A percentile compares a stretch with the other conserved stretches of the same genome.
Evolutionary conservation across 352 stramenopile species (phyloP).

Genomic region (Peronosclerospora sorghi): DNA sequence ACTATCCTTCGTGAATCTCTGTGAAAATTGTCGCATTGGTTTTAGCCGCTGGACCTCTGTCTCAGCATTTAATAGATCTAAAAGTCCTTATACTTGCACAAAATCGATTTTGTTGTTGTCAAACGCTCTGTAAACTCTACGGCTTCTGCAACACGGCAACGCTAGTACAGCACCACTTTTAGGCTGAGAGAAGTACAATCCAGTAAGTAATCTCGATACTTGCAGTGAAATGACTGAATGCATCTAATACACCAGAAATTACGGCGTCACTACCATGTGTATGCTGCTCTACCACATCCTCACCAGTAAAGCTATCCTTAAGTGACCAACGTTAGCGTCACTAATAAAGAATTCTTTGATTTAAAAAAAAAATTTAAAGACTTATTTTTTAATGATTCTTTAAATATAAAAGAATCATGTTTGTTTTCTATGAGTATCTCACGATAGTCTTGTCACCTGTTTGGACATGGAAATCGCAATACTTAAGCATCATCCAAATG

Average conservation of each 20-base stretch:
- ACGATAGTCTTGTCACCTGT: slow-evolving; percentile 30
- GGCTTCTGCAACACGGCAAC: slow-evolving; percentile 83
- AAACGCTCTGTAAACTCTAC: slow-evolving; percentile 98
- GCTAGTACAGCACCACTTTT: slow-evolving; percentile 24
- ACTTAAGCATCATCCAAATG: slow-evolving; percentile 83
- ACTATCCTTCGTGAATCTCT: slow-evolving; percentile 87
- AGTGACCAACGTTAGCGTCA: background rate
- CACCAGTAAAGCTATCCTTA: slow-evolving; percentile 45
- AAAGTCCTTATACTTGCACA: slow-evolving; percentile 93
- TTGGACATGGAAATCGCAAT: slow-evolving; percentile 73
- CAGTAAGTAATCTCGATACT: background rate
- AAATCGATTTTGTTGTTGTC: slow-evolving; percentile 94
- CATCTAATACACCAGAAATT: slow-evolving; percentile 85
- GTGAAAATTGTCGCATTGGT: slow-evolving; percentile 87
- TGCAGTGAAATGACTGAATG: slow-evolving; percentile 70
- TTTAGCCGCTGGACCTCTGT: slow-evolving; percentile 89
- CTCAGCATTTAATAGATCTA: slow-evolving; percentile 91
- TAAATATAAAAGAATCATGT: no score
- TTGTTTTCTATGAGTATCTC: background rate
- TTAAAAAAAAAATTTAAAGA: no score
- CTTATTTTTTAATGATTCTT: no score
- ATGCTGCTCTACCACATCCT: slow-evolving; percentile 96
- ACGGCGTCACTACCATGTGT: slow-evolving; percentile 92
- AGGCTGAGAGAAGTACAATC: background rate
- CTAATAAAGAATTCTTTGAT: no score